A percentile compares a stretch with the other conserved stretches of the same genome.
phyloP scores from a whole-genome alignment of 495 filamentous ascomycete genomes.

The Lasiosphaeris hirsuta region DNA sequence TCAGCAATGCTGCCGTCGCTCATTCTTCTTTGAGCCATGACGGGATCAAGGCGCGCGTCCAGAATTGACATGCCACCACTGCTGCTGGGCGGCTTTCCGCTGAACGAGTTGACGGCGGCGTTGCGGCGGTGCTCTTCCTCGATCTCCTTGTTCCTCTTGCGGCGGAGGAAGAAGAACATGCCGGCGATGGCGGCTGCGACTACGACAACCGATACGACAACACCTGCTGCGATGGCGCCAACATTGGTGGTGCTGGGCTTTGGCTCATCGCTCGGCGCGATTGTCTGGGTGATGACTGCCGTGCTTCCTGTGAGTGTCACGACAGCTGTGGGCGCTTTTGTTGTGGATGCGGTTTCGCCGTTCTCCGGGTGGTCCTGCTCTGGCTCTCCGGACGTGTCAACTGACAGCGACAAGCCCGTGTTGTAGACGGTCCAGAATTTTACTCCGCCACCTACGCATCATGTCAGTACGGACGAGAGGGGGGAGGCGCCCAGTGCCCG shows the following conservation, averaged over 20 bases:
- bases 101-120: conserved; percentile 64
- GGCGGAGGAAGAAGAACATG: conserved; percentile 71
- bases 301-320: conserved; percentile 13
- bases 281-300: conserved; percentile 20
- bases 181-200: conserved; percentile 63
- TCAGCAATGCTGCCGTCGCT: conserved; percentile 98
- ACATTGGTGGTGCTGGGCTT: conserved; percentile 46
- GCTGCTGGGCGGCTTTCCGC: conserved; percentile 56
- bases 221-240: conserved; percentile 81
- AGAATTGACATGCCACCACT: conserved; percentile 59
- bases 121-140: conserved; percentile 80
- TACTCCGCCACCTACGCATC: conserved; percentile 50
- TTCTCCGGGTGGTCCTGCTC: not conserved
- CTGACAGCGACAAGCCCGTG: conserved; percentile 37
- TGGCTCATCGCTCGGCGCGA: conserved; percentile 32
- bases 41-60: conserved; percentile 85
- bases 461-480: conserved; percentile 3
- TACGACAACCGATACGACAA: conserved; percentile 79
- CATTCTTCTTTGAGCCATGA: conserved; percentile 80
- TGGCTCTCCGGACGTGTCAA: conserved; percentile 13
- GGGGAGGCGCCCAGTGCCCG: not conserved
- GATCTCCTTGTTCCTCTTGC: conserved; percentile 65
- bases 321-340: conserved; percentile 1
- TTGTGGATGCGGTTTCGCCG: not conserved
- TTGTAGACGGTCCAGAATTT: conserved; percentile 48